Percentiles rank a stretch among this genome's conserved stretches.
Evolutionary conservation across 345 rosid genomes (phyloP).

Genomic region (Populus nigra): DNA sequence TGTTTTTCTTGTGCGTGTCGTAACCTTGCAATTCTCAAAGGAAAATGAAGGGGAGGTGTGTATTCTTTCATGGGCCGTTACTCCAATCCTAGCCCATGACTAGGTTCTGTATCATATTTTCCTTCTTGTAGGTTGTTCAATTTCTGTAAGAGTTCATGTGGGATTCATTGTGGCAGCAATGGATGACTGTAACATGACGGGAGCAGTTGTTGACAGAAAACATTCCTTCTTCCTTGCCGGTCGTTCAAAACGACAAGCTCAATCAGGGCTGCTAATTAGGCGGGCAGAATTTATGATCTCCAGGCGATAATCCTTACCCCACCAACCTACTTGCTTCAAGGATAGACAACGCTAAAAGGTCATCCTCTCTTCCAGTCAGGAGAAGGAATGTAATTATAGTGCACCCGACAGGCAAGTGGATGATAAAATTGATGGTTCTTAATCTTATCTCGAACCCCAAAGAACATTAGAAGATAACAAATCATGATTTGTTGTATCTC

Average conservation of each 20-base stretch:
- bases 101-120: not conserved
- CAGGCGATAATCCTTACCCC: not conserved
- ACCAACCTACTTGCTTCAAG: not conserved
- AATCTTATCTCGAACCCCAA: constrained; percentile 1
- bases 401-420: constrained; percentile 16
- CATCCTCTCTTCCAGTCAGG: not conserved
- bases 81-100: not conserved
- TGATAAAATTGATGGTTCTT: constrained; percentile 6
- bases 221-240: not conserved
- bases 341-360: not conserved
- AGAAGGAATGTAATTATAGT: not conserved
- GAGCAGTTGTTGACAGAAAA: not conserved
- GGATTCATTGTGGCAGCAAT: not conserved
- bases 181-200: not conserved
- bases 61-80: not conserved
- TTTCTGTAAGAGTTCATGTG: not conserved
- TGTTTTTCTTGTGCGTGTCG: not conserved
- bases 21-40: not conserved
- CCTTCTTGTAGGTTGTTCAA: not conserved
- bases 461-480: constrained; percentile 1
- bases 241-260: not conserved
- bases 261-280: not conserved
- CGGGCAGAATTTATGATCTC: not conserved
- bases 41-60: not conserved
- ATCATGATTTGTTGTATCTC: constrained; percentile 16